Conservation (phyloP, 768 basidiomycete species). For the Mycena albidolilacea region DNA sequence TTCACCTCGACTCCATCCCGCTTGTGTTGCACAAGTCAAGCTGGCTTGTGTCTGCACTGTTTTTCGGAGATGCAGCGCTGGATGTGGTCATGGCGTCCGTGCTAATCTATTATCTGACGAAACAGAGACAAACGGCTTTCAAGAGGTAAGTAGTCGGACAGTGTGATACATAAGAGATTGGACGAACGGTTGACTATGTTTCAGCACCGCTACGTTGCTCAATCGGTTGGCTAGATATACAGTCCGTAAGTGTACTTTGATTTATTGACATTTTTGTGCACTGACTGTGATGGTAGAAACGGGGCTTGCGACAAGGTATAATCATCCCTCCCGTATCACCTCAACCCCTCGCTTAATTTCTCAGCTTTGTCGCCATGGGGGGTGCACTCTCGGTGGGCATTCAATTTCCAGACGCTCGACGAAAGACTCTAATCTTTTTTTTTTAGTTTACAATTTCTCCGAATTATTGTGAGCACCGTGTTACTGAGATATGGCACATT, state of each 20-base stretch:
- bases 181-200: no score
- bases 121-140: slow-evolving; percentile 17
- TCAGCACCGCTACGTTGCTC: slow-evolving; percentile 13
- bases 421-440: background rate
- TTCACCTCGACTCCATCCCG: slow-evolving; percentile 14
- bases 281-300: background rate
- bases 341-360: background rate
- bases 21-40: background rate
- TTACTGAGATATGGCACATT: no score
- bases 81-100: slow-evolving; percentile 19
- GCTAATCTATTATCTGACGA: slow-evolving; percentile 18
- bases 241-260: no score
- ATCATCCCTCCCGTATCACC: background rate
- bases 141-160: background rate
- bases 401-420: background rate
- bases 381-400: background rate
- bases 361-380: background rate
- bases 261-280: no score
- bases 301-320: background rate
- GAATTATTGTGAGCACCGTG: background rate
- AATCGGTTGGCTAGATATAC: slow-evolving; percentile 11
- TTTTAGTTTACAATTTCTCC: background rate
- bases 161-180: no score
- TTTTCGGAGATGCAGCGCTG: slow-evolving; percentile 25
- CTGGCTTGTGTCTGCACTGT: slow-evolving; percentile 13